Percentiles rank a stretch among this genome's conserved stretches.
Evolutionary conservation across 176 grass and related monocot genomes (phyloP).

Genomic region (Pontederia crassipes): DNA sequence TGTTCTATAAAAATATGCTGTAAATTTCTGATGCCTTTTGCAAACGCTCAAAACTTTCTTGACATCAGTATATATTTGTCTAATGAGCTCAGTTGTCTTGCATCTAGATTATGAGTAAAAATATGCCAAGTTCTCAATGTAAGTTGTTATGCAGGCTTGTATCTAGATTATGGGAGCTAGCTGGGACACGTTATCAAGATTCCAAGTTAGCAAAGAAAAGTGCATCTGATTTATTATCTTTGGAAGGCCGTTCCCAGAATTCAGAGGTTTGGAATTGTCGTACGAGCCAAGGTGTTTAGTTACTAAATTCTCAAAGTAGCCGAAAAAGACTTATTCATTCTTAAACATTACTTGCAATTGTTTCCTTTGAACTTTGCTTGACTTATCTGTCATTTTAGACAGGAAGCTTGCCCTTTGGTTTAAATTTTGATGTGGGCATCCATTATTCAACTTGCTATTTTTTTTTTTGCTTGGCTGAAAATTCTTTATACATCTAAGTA

Average conservation of each 20-base stretch:
- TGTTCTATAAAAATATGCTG: background rate
- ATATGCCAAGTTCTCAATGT: background rate
- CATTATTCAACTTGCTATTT: no score
- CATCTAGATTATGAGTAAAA: no score
- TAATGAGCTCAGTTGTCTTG: no score
- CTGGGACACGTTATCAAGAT: constrained; percentile 20
- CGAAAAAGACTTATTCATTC: background rate
- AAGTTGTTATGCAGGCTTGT: constrained; percentile 13
- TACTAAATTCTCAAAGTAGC: no score
- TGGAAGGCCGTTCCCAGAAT: background rate
- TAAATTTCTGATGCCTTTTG: no score
- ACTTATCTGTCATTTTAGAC: background rate
- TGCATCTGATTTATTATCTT: constrained; percentile 12
- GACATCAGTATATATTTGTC: no score
- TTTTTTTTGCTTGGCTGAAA: no score
- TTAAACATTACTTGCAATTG: background rate
- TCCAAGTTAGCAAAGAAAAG: constrained; percentile 18
- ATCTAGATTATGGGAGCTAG: constrained; percentile 19
- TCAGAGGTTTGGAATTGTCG: constrained; percentile 18
- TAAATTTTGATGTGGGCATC: no score
- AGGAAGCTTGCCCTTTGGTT: constrained; percentile 3
- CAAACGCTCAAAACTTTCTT: no score
- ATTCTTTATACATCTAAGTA: no score
- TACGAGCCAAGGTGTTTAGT: constrained; percentile 18
- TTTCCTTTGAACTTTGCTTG: background rate